Percentiles rank a stretch among this genome's conserved stretches.
phyloP scores from a whole-genome alignment of 768 basidiomycete species.

The Leccinum olivaceopallidum region DNA sequence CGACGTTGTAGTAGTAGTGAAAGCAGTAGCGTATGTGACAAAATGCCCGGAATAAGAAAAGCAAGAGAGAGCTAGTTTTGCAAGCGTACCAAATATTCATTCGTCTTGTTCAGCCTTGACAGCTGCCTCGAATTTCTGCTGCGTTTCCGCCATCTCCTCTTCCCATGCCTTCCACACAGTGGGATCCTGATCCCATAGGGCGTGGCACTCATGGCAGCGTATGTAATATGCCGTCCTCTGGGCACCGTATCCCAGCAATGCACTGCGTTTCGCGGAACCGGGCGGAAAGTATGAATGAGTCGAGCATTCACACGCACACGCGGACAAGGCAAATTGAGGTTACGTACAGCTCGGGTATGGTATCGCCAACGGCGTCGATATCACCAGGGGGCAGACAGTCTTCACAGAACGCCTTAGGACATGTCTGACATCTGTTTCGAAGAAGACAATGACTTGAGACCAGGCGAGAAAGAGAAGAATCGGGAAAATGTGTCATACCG shows the following conservation, averaged over 20 bases:
- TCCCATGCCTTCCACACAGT: constrained; percentile 44
- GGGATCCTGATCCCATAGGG: constrained; percentile 38
- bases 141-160: constrained; percentile 40
- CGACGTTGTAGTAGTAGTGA: neutral
- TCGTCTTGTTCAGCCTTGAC: neutral
- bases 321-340: neutral
- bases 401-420: constrained; percentile 59
- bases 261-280: constrained; percentile 27
- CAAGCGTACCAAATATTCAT: neutral
- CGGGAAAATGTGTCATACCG: constrained; percentile 36
- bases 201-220: constrained; percentile 49
- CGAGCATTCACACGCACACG: neutral
- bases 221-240: constrained; percentile 46
- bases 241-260: constrained; percentile 40
- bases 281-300: neutral
- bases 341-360: constrained; percentile 57
- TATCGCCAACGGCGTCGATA: constrained; percentile 52
- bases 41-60: neutral
- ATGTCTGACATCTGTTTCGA: constrained; percentile 52
- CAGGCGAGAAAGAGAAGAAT: neutral
- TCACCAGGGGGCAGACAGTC: constrained; percentile 56
- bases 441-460: neutral
- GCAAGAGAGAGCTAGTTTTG: neutral
- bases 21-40: neutral
- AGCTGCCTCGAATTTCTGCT: constrained; percentile 34